Percentiles rank a stretch among this genome's conserved stretches.
phyloP scores from a whole-genome alignment of 345 rosid genomes.

The Theobroma cacao region DNA sequence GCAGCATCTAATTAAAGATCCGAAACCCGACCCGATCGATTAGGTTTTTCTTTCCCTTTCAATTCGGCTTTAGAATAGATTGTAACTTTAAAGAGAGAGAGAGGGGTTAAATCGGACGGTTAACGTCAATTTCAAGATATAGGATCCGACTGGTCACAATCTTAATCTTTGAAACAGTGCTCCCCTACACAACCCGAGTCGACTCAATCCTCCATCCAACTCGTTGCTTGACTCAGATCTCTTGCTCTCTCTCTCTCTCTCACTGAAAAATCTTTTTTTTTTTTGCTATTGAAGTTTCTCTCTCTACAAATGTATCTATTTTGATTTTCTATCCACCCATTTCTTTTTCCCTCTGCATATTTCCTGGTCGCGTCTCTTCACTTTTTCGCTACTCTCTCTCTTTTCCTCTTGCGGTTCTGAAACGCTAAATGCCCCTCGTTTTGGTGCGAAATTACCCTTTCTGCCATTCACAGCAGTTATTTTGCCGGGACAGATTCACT shows the following conservation, averaged over 20 bases:
- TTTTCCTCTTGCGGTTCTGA: constrained; percentile 2
- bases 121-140: constrained; percentile 4
- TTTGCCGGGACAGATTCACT: background rate
- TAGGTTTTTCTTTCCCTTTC: constrained; percentile 1
- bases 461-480: constrained; percentile 22
- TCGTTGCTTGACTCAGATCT: constrained; percentile 38
- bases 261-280: background rate
- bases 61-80: background rate
- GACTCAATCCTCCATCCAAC: constrained; percentile 20
- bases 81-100: constrained; percentile 8
- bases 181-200: constrained; percentile 13
- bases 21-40: constrained; percentile 16
- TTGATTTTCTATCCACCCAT: constrained; percentile 5
- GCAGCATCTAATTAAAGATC: background rate
- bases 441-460: constrained; percentile 11
- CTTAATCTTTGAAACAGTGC: constrained; percentile 30
- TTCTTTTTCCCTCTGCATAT: constrained; percentile 7
- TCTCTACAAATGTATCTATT: constrained; percentile 12
- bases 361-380: constrained; percentile 28
- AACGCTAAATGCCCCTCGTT: background rate
- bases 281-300: background rate
- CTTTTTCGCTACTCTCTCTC: background rate
- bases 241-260: constrained; percentile 26
- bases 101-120: constrained; percentile 25
- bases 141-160: constrained; percentile 28